Base-by-base conservation (phyloP, 352 stramenopile genomes). In the Phytopythium aichiense region DNA sequence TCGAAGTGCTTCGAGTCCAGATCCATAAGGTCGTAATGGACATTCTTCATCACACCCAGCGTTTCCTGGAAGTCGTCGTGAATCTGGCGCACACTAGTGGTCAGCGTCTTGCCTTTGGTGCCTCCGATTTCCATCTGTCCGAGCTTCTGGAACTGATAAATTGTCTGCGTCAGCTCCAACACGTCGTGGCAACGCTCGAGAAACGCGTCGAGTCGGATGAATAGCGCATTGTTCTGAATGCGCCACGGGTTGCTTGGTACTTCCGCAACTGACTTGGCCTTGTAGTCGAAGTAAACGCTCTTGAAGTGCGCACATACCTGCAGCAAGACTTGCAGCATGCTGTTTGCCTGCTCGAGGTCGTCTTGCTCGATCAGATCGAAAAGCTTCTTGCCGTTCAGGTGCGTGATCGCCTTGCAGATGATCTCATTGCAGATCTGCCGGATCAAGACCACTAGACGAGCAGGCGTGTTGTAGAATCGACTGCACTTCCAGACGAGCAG, bases 281-380 rank as follows among this genome's bases (percentile, higher is more conserved):
- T 97, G 81, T 97, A 97, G 64, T 96, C 87, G 60, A 97, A 97
- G 68, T 97, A 98, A 1, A 94, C 84, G 22, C 81, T 88, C 68
- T 98, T 98, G 62, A 97, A 97, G 37, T 86, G 74, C 1, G 87
- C 89, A 58, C 91, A 94, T 1, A 97, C 85, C 40, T 89, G 76
- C 5, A 97, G 71, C 25, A 76, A 87, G 22, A 74, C 64, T 15
- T 88, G 63, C 42, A 96, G 63, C 79, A 89, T 91, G n/a, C 66
- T 65, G 28, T 90, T 88, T 0, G 84, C 84, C 30, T 83, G 71
- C 30, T 91, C 82, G 30, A 89, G 64, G 33, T 93, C 84, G 40
- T 87, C 77, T 22, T 84, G 65, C 18, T 94, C 87, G 23, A 95
- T 85, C 11, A 96, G 60, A 35, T 94, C 80, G 37, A 97, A 96